These are phyloP conservation scores for Quercus cerris DNA, from an alignment of 306 rosid species.

Conservation along the genomic window DNA sequence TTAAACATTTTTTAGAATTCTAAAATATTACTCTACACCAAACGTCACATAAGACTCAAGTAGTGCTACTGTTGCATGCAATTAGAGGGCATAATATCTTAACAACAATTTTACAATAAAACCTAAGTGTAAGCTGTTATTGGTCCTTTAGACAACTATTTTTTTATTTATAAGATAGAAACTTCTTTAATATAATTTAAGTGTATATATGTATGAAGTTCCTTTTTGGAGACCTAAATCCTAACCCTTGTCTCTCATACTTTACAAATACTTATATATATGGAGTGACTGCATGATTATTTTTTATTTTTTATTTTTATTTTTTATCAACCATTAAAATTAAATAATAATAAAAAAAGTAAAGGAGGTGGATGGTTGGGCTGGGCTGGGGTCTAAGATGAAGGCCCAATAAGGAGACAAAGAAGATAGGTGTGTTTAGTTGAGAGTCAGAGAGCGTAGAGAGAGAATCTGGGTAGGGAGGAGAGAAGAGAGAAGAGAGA, in stretches of 20 bases:
- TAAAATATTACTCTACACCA: too few relatives aligned
- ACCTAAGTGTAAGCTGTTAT: too few relatives aligned
- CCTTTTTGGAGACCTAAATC: fast-evolving
- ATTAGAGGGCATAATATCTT: too few relatives aligned
- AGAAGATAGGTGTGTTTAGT: neutral
- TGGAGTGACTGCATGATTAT: too few relatives aligned
- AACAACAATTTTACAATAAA: too few relatives aligned
- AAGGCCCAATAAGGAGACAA: constrained; percentile 9
- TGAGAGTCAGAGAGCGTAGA: neutral
- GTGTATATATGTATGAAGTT: too few relatives aligned
- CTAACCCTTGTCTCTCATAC: fast-evolving
- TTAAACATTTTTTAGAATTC: too few relatives aligned
- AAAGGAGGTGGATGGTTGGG: too few relatives aligned
- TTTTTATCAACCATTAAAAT: neutral
- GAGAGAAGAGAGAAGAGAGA: neutral
- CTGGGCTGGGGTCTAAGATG: neutral
- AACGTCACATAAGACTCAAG: neutral
- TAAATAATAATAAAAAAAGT: neutral
- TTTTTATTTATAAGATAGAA: too few relatives aligned
- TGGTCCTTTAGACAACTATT: too few relatives aligned
- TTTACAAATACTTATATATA: fast-evolving
- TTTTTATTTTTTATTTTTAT: too few relatives aligned
- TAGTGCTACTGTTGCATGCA: too few relatives aligned
- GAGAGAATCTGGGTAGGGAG: neutral
- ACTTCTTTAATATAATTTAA: fast-evolving